Evolutionary conservation across 129 eudicot species (phyloP), one percentile per base, ranked within the genome.

Genomic region (Centrapalus pauciflorus): DNA sequence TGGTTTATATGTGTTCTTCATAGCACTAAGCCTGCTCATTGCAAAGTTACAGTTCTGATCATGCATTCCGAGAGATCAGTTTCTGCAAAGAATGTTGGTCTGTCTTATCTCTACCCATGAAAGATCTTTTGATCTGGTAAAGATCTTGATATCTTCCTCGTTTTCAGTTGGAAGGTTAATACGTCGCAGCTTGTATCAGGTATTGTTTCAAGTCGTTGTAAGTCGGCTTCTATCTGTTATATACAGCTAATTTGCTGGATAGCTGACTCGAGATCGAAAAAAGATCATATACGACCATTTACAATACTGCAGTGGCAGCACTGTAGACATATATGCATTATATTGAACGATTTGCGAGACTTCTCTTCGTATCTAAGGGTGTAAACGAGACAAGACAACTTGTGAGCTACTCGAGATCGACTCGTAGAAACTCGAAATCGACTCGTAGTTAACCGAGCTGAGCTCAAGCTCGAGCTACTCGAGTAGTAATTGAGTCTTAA

Each of bases 1-100:
- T 49, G 95, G 83, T 26, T 82, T 94, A 41, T 93, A 93, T 59
- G 74, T 76, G 46, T 66, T 80, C 48, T 93, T 93, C 70, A 89
- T 93, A 29, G 82, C 67, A 17, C 66, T 86, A 26, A 93, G 99
- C 72, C 75, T 89, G 28, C 13, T 93, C 66, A 86, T 94, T 56
- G 96, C 95, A 3, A 86, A 54, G 72, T 83, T 93, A 67, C 84
- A 82, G 14, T 71, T 72, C 57, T 89, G 84, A 86, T 66, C 33
- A 12, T 51, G 24, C 5, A 16, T 61, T 37, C n/a, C 14, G 34
- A 43, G 41, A 61, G 38, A 26, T 55, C 19, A n/a, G n/a, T n/a
- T n/a, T n/a, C n/a, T n/a, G n/a, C n/a, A n/a, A n/a, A n/a, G n/a
- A n/a, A n/a, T n/a, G n/a, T n/a, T n/a, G n/a, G n/a, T n/a, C n/a